A percentile compares a stretch with the other conserved stretches of the same genome.
These are phyloP conservation scores for Pseudogymnoascus sp. DNA, from an alignment of 2,329 filamentous ascomycete species.

Conservation along the genomic window DNA sequence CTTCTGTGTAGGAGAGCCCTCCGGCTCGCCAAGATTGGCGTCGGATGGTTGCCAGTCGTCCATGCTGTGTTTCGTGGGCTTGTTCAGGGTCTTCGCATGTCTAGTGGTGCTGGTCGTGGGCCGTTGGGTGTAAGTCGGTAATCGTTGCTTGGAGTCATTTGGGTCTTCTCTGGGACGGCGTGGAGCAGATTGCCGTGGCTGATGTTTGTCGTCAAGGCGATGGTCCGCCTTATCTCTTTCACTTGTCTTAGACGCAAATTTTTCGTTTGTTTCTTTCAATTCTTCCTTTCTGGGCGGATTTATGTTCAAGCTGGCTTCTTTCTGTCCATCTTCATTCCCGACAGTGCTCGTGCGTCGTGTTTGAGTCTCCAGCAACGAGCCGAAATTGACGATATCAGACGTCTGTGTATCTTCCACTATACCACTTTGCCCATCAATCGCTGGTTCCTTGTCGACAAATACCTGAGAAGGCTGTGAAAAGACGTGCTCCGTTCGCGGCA, in stretches of 20 bases:
- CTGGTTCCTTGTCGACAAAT: not conserved
- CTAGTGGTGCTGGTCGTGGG: not conserved
- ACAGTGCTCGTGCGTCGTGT: not conserved
- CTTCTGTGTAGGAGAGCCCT: slow-evolving; percentile 4
- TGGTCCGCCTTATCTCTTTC: not conserved
- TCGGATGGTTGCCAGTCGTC: slow-evolving; percentile 1
- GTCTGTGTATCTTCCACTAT: not conserved
- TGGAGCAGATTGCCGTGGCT: not conserved
- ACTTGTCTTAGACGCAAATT: not conserved
- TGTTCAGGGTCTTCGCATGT: not conserved
- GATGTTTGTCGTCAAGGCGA: not conserved
- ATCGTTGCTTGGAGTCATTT: not conserved
- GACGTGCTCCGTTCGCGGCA: not conserved
- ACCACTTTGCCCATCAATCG: not conserved
- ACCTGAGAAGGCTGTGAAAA: not conserved
- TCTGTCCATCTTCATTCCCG: not conserved
- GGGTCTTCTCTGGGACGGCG: not conserved
- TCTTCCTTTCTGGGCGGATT: not conserved
- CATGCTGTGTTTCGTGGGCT: not conserved
- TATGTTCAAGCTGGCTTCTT: not conserved
- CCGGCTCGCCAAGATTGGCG: not conserved
- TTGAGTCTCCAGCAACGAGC: not conserved
- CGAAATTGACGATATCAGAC: not conserved
- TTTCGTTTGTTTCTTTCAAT: not conserved
- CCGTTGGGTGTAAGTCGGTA: not conserved